Evolutionary conservation across 495 filamentous ascomycete genomes (phyloP), one percentile per base, ranked within the genome.

Genomic region (Hypoxylon trugodes): DNA sequence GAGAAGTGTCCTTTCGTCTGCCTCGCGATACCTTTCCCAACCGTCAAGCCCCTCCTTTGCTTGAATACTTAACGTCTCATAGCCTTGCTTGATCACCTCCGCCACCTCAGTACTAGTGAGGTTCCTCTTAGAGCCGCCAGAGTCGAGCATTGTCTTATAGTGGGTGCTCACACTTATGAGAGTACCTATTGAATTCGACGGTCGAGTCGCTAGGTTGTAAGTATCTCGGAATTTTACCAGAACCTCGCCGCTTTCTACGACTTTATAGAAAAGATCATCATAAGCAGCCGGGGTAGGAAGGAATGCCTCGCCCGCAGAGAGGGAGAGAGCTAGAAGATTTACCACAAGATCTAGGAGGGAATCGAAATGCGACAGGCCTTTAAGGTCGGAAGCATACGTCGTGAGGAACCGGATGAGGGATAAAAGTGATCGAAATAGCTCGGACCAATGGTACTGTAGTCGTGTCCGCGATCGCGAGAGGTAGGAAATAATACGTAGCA

Each of bases 191-290:
- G 89, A 88, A 58, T 84, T 87, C 15, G 80, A 83, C 22, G 77
- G 73, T 47, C 83, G 73, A 38, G 79, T 80, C 6, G 72, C 73
- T 33, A 90, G 70, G 4, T 72, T 66, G 74, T 93, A 97, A 2
- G 82, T 87, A 65, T 90, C 87, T 16, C 92, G 84, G 76, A 97
- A 97, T 74, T 91, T 92, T 19, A 84, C 77, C 32, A 98, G 81
- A 28, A 92, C 83, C 41, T 96, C 91, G 2, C 93, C 92, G 12
- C 86, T 90, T 74, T 98, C 95, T 42, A 98, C 91, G 10, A 98
- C 82, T 76, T 98, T 98, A 81, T 98, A 98, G 76, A 98, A 96
- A 8, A 98, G 82, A 69, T 98, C 96, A 68, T 98, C 95, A 73
- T 97, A 97, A 16, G 90, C 88, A 32, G 89, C 82, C 16, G 92